Conservation (phyloP, 257 asterid genomes). For the Nicotiana benthamiana region DNA sequence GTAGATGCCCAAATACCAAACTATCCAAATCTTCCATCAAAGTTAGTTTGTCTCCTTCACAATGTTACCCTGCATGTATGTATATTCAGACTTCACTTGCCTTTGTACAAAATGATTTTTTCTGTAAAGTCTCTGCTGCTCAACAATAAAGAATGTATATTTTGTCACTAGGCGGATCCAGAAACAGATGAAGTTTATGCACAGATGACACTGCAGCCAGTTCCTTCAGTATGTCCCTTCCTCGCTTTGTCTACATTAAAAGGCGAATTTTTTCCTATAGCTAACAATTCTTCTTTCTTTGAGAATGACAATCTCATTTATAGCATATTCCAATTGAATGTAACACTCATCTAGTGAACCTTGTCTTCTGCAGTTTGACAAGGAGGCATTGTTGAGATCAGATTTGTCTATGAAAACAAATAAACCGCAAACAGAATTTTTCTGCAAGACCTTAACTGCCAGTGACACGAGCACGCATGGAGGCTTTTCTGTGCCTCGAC, state of each 20-base stretch:
- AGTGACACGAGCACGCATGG: conserved; percentile 99
- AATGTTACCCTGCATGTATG: conserved; percentile 90
- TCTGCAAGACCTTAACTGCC: conserved; percentile 94
- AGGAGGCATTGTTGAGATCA: conserved; percentile 78
- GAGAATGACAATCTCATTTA: neutral
- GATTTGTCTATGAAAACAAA: conserved; percentile 77
- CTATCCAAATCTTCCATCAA: conserved; percentile 93
- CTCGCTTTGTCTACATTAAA: neutral
- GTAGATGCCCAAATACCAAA: conserved; percentile 70
- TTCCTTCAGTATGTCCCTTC: conserved; percentile 18
- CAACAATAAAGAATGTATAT: neutral
- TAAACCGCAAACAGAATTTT: conserved; percentile 83
- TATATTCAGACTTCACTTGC: neutral
- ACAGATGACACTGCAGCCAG: conserved; percentile 97
- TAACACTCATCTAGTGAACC: neutral
- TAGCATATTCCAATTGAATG: neutral
- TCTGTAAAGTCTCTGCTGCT: neutral
- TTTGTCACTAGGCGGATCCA: conserved; percentile 65
- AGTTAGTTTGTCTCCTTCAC: conserved; percentile 81
- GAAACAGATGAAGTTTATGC: conserved; percentile 98
- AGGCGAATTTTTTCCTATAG: neutral
- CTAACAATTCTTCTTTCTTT: neutral
- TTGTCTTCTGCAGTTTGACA: conserved; percentile 53
- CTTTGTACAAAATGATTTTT: neutral
- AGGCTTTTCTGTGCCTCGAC: conserved; percentile 98